phyloP scores from a whole-genome alignment of 495 filamentous ascomycete genomes.

The Ascobolus immersus region DNA sequence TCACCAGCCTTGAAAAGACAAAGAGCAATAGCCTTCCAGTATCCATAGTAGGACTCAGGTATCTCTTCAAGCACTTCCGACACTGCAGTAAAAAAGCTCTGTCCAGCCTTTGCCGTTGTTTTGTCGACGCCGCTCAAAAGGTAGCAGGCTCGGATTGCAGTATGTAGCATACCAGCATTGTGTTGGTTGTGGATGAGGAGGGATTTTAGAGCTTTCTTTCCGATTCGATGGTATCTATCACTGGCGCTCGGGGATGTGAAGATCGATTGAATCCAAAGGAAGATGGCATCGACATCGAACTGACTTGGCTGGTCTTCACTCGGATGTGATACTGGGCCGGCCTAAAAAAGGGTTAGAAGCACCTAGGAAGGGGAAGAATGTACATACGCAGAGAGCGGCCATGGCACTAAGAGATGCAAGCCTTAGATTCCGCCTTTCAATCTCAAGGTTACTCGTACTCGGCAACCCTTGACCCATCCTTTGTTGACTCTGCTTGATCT shows the following conservation, averaged over 20 bases:
- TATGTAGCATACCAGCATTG: slow-evolving; percentile 54
- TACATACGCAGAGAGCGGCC: slow-evolving; percentile 64
- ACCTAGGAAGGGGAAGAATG: slow-evolving; percentile 2
- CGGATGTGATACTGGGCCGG: slow-evolving; percentile 80
- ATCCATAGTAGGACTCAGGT: slow-evolving; percentile 50
- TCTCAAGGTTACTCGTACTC: slow-evolving; percentile 61
- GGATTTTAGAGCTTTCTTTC: slow-evolving; percentile 69
- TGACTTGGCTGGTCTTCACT: slow-evolving; percentile 63
- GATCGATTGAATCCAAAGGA: slow-evolving; percentile 82
- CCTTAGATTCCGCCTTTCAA: slow-evolving; percentile 75
- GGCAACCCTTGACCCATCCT: no score
- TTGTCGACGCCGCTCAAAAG: slow-evolving; percentile 39
- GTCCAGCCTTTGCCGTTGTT: slow-evolving; percentile 42
- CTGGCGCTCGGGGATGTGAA: slow-evolving; percentile 71
- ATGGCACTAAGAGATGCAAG: slow-evolving; percentile 84
- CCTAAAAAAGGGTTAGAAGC: slow-evolving; percentile 18
- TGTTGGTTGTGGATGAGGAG: slow-evolving; percentile 74
- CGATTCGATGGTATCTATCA: slow-evolving; percentile 79
- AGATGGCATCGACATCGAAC: slow-evolving; percentile 77
- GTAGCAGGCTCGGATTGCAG: slow-evolving; percentile 76
- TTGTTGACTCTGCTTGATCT: slow-evolving; percentile 36
- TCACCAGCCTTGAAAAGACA: slow-evolving; percentile 79
- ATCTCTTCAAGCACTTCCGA: slow-evolving; percentile 62
- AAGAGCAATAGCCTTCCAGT: slow-evolving; percentile 71
- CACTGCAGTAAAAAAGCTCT: slow-evolving; percentile 89